phyloP scores from a whole-genome alignment of 441 rosid species.

The Cnidoscolus chayamansa region DNA sequence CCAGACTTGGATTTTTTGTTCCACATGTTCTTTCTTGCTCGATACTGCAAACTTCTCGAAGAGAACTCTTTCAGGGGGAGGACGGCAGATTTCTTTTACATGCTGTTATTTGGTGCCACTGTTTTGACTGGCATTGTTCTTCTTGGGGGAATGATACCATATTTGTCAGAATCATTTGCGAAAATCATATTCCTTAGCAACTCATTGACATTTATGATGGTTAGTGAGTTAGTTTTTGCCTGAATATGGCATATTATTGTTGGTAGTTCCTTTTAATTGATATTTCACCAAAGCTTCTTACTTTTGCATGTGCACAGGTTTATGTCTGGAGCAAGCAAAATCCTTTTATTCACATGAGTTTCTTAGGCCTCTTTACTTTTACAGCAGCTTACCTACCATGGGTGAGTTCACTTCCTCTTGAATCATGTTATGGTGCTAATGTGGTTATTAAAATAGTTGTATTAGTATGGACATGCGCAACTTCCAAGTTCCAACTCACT shows the following conservation, averaged over 20 bases:
- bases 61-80: conserved; percentile 99
- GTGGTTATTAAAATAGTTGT: not conserved
- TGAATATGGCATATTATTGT: conserved; percentile 17
- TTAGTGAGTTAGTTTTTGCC: conserved; percentile 50
- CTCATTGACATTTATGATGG: conserved; percentile 99
- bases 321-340: conserved; percentile 99
- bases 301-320: conserved; percentile 47
- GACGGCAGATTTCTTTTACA: conserved; percentile 97
- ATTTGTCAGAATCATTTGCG: conserved; percentile 86
- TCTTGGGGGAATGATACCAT: conserved; percentile 93
- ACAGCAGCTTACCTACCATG: conserved; percentile 98
- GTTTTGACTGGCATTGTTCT: conserved; percentile 88
- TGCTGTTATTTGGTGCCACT: conserved; percentile 92
- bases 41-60: conserved; percentile 98
- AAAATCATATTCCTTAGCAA: conserved; percentile 97
- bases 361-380: conserved; percentile 92
- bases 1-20: conserved; percentile 96
- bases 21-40: conserved; percentile 99
- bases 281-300: conserved; percentile 11
- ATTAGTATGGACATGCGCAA: not conserved
- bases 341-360: conserved; percentile 98
- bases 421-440: not conserved
- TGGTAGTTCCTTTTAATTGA: conserved; percentile 9
- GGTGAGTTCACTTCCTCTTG: conserved; percentile 49
- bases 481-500: not conserved